Conservation (phyloP, 805 yeast genomes). For the Kurtzmaniella fragi region DNA sequence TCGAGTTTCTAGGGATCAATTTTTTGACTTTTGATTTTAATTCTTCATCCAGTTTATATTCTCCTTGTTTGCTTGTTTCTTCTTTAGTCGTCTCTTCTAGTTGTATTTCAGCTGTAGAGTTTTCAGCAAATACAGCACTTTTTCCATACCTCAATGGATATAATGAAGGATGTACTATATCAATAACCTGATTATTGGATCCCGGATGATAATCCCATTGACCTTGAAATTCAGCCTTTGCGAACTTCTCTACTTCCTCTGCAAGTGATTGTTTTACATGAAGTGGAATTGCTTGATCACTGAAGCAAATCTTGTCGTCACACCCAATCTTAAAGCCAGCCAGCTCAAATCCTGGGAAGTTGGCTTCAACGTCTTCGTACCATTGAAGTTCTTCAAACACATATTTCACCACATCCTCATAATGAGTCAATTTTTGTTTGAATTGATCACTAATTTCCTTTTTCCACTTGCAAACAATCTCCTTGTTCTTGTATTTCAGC, state of each 20-base stretch:
- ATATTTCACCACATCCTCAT: constrained; percentile 10
- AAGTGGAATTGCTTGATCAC: constrained; percentile 13
- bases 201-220: constrained; percentile 33
- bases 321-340: constrained; percentile 11
- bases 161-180: constrained; percentile 39
- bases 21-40: background rate
- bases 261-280: constrained; percentile 8
- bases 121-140: constrained; percentile 13
- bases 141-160: constrained; percentile 28
- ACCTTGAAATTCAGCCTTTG: constrained; percentile 8
- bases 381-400: constrained; percentile 11
- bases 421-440: constrained; percentile 3
- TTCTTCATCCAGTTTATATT: too few species aligned
- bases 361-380: constrained; percentile 8
- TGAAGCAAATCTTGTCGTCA: constrained; percentile 15
- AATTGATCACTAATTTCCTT: constrained; percentile 11
- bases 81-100: too few species aligned
- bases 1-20: constrained; percentile 1
- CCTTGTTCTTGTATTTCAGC: constrained; percentile 15
- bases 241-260: constrained; percentile 6
- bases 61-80: too few species aligned
- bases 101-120: too few species aligned
- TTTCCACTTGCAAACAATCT: constrained; percentile 21
- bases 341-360: constrained; percentile 4
- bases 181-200: constrained; percentile 31